Conservation (phyloP, 2,329 filamentous ascomycete genomes). For the Sporothrix sp. region DNA sequence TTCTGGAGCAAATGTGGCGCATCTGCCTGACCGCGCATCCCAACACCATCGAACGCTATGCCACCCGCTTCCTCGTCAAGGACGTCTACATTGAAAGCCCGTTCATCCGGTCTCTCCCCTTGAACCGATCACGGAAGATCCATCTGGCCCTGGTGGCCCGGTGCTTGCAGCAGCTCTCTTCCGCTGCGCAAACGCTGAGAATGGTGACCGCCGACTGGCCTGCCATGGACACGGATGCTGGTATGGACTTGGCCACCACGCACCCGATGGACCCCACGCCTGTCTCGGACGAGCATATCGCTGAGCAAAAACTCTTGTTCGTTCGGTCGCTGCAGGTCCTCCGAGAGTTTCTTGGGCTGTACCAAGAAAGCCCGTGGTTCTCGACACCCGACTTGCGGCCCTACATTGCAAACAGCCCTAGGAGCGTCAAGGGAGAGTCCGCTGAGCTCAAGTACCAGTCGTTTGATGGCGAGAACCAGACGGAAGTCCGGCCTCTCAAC, state of each 20-base stretch:
- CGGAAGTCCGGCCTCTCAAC: conserved; percentile 49
- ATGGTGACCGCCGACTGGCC: conserved; percentile 39
- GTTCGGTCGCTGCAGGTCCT: conserved; percentile 60
- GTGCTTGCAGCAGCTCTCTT: conserved; percentile 60
- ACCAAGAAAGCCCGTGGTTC: conserved; percentile 52
- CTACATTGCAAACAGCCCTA: conserved; percentile 41
- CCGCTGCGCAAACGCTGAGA: conserved; percentile 50
- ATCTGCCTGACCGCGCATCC: conserved; percentile 62
- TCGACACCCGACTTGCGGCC: conserved; percentile 48
- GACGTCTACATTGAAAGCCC: conserved; percentile 56
- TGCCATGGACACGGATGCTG: conserved; percentile 24
- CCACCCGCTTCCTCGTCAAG: conserved; percentile 59
- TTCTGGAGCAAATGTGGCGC: conserved; percentile 69
- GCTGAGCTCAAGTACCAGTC: conserved; percentile 65
- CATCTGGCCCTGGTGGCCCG: conserved; percentile 64
- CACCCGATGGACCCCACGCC: too few relatives aligned
- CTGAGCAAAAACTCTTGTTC: conserved; percentile 55
- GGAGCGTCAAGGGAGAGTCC: conserved; percentile 49
- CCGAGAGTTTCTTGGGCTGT: conserved; percentile 54
- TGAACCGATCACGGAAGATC: conserved; percentile 41
- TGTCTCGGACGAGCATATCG: too few relatives aligned
- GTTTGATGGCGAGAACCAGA: conserved; percentile 52
- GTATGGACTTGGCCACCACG: too few relatives aligned
- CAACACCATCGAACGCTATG: conserved; percentile 54
- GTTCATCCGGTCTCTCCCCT: conserved; percentile 40